phyloP scores from a whole-genome alignment of 345 rosid species.

The Viola odorata region DNA sequence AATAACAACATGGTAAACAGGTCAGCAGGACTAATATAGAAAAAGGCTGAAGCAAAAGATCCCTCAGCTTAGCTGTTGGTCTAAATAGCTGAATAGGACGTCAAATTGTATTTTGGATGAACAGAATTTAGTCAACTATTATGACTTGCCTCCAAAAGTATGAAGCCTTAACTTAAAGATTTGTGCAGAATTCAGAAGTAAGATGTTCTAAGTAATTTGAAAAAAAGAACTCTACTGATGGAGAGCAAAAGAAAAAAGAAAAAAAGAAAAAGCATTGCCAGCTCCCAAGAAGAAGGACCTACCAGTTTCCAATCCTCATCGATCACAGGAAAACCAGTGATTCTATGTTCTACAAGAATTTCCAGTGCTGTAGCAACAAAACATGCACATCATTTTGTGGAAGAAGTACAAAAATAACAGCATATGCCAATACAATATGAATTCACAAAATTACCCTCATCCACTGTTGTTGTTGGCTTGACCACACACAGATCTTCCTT shows the following conservation, averaged over 20 bases:
- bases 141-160: not conserved
- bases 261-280: not conserved
- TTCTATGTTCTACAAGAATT: constrained; percentile 70
- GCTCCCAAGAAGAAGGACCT: constrained; percentile 10
- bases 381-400: not conserved
- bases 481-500: constrained; percentile 63
- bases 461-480: constrained; percentile 68
- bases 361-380: constrained; percentile 54
- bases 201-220: not conserved
- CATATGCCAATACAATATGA: not conserved
- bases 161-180: not conserved
- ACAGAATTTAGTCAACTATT: not conserved
- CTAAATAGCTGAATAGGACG: not conserved
- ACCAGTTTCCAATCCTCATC: constrained; percentile 90
- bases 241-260: not conserved
- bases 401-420: not conserved
- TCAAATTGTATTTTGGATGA: no score
- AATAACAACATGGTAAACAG: not conserved
- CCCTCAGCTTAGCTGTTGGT: not conserved
- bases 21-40: not conserved
- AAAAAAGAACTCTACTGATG: not conserved
- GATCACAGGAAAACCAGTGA: constrained; percentile 86
- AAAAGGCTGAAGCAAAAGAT: not conserved
- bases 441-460: constrained; percentile 52
- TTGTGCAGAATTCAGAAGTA: not conserved